These are phyloP conservation scores for Ogataea naganishii DNA, from an alignment of 805 yeast species.

Conservation along the genomic window DNA sequence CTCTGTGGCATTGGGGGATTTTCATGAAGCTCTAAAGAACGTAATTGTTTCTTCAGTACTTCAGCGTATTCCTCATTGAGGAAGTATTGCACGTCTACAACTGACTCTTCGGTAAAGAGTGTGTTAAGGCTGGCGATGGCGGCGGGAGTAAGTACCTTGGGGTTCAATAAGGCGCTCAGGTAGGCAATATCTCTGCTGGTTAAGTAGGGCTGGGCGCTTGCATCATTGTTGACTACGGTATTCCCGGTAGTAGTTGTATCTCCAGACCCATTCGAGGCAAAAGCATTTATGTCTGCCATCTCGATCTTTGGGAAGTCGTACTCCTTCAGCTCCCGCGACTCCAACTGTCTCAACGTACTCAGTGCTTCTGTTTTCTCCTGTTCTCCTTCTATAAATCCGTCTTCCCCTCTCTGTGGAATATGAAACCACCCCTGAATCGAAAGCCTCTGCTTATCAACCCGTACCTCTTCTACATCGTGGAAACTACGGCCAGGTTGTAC, in stretches of 20 bases:
- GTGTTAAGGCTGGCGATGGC: constrained; percentile 35
- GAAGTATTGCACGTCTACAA: constrained; percentile 57
- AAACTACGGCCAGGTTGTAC: constrained; percentile 95
- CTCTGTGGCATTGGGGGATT: constrained; percentile 43
- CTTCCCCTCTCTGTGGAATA: constrained; percentile 89
- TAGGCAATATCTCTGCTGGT: constrained; percentile 36
- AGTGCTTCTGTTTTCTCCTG: constrained; percentile 68
- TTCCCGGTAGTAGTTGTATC: constrained; percentile 24
- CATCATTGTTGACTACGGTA: constrained; percentile 20
- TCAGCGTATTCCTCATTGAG: constrained; percentile 48
- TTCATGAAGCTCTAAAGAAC: constrained; percentile 52
- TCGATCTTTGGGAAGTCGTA: constrained; percentile 71
- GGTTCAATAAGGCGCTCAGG: constrained; percentile 47
- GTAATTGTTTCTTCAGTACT: constrained; percentile 35
- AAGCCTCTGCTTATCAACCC: constrained; percentile 80
- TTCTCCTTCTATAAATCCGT: constrained; percentile 75
- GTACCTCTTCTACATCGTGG: constrained; percentile 97
- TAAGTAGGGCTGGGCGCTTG: constrained; percentile 17
- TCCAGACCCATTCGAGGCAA: constrained; percentile 6
- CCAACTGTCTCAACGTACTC: constrained; percentile 73
- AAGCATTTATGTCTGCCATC: constrained; percentile 16
- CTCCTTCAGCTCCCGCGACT: constrained; percentile 66
- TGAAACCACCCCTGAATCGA: constrained; percentile 99
- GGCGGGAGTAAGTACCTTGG: constrained; percentile 32
- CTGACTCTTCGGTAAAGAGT: constrained; percentile 58